Percentiles rank a stretch among this genome's conserved stretches.
phyloP scores from a whole-genome alignment of 2,329 filamentous ascomycete genomes.

The Gaeumannomyces sp. region DNA sequence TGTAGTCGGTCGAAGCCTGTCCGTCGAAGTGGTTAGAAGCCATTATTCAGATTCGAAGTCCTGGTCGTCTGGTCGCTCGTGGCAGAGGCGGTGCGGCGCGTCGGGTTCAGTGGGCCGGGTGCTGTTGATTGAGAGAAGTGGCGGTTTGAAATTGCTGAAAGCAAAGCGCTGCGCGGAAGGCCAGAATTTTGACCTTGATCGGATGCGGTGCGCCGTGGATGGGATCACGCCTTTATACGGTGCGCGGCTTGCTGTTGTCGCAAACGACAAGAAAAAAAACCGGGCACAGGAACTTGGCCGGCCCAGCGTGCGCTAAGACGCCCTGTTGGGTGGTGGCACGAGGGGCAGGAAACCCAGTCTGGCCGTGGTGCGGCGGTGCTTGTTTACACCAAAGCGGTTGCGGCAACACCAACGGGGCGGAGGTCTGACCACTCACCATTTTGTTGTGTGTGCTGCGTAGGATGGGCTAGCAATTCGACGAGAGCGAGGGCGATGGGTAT shows the following conservation, averaged over 20 bases:
- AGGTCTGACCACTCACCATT: constrained; percentile 5
- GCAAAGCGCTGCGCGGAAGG: neutral
- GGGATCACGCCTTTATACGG: neutral
- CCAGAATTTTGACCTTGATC: neutral
- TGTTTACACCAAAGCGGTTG: neutral
- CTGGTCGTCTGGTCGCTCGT: neutral
- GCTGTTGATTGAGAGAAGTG: neutral
- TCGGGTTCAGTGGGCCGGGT: neutral
- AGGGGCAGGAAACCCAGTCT: neutral
- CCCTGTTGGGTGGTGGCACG: neutral
- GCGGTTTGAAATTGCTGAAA: no score
- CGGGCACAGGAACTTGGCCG: neutral
- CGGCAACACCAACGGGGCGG: neutral
- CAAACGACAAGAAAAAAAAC: neutral
- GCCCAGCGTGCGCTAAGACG: neutral
- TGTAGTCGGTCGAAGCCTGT: constrained; percentile 92
- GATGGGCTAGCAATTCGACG: neutral
- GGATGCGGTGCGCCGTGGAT: neutral
- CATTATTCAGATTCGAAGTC: constrained; percentile 27
- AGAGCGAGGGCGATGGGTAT: neutral
- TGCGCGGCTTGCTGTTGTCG: neutral
- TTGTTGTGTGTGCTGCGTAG: neutral
- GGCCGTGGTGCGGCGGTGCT: no score
- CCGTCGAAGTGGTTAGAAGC: constrained; percentile 46
- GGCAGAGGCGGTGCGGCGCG: neutral